Evolutionary conservation across 208 protist species (phyloP), one percentile per base, ranked within the genome.

Genomic region (Leptomonas pyrrhocoris): DNA sequence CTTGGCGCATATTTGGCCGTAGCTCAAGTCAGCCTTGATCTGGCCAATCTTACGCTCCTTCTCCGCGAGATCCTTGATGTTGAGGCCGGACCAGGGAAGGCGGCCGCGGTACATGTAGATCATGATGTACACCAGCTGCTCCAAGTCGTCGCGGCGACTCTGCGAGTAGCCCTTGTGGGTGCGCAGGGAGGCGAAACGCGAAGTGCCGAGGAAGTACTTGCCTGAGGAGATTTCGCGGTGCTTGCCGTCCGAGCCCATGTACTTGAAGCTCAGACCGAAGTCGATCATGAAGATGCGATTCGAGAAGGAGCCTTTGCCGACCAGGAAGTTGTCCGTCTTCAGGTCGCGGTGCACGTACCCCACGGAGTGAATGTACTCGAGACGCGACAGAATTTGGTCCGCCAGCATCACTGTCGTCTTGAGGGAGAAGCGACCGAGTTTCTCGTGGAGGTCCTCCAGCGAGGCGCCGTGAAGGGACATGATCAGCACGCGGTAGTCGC

Each of bases 301-400:
- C 2, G 80, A 84, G 59, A 97, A 90, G 19, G 85, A 88, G 18
- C 85, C 92, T n/a, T 86, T 70, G 11, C 99, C 99, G 55, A 99
- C 95, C 13, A 99, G 83, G 66, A 99, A 99, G 86, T 99, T 99
- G 78, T 99, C 99, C 16, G 99, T 99, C 83, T 99, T 99, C 40
- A 98, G 88, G 80, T 99, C 98, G 34, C 98, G 88, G 77, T 99
- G 98, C 54, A 99, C 90, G 72, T 99, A 99, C 60, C 95, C 94
- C 50, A 98, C 98, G 1, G 80, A 87, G 83, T 99, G 98, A 23
- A 99, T 75, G 77, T 97, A 98, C 85, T 99, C 95, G 16, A 99
- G 69, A n/a, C 98, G 80, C 12, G 81, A 85, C 36, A 99, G 74
- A 86, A 99, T 95, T 77, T 99, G 98, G 67, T 99, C 95, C 12